Conservation (phyloP, 1,284 basidiomycete species). For the Hymenochaete sp. region DNA sequence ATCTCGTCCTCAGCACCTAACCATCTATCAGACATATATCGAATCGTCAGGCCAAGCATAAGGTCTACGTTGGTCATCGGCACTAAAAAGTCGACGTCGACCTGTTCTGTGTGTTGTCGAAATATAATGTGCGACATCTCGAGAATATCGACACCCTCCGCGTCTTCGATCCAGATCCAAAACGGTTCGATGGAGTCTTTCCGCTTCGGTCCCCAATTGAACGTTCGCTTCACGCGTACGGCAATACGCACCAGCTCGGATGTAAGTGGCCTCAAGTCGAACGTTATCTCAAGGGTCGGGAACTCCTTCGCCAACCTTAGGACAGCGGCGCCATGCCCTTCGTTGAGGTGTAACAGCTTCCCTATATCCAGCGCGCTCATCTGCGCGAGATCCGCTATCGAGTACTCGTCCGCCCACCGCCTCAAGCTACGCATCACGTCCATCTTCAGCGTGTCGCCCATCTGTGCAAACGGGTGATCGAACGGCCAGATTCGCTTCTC, state of each 20-base stretch:
- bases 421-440: slow-evolving; percentile 78
- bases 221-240: slow-evolving; percentile 57
- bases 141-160: slow-evolving; percentile 72
- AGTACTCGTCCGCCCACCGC: slow-evolving; percentile 79
- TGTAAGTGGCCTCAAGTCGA: slow-evolving; percentile 73
- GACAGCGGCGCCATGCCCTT: slow-evolving; percentile 74
- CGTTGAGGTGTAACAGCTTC: slow-evolving; percentile 80
- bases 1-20: slow-evolving; percentile 81
- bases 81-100: slow-evolving; percentile 77
- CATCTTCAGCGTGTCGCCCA: slow-evolving; percentile 52
- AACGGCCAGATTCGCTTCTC: slow-evolving; percentile 95
- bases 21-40: slow-evolving; percentile 90
- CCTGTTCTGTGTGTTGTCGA: slow-evolving; percentile 48
- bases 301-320: slow-evolving; percentile 80
- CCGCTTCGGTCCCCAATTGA: slow-evolving; percentile 77
- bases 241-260: slow-evolving; percentile 78
- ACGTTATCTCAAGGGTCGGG: slow-evolving; percentile 64
- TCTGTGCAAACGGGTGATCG: slow-evolving; percentile 86
- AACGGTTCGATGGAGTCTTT: slow-evolving; percentile 81
- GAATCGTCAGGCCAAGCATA: slow-evolving; percentile 58
- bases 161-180: slow-evolving; percentile 94
- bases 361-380: slow-evolving; percentile 75
- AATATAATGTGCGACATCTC: slow-evolving; percentile 72
- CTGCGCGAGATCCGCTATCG: slow-evolving; percentile 69
- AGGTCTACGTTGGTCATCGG: slow-evolving; percentile 53